Evolutionary conservation across 116 monocot species (phyloP), one percentile per base, ranked within the genome.

Genomic region (Posidonia oceanica): DNA sequence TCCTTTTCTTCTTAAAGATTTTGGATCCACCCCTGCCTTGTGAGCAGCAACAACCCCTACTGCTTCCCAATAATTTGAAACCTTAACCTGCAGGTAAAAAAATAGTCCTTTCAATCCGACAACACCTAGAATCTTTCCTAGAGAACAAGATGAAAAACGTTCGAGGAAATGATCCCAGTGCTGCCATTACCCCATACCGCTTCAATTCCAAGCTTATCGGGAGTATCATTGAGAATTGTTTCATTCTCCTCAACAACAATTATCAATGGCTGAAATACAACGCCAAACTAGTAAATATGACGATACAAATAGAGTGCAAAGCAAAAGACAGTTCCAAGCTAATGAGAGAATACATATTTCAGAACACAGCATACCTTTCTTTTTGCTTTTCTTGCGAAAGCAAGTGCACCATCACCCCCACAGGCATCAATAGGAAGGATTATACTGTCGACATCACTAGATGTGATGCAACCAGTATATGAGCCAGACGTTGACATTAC

Each of bases 11-110:
- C 88, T 80, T 44, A 95, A 82, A 7, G 91, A 72, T 71, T 71
- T 77, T 66, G 91, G 95, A 23, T 91, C 82, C 55, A 95, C 71
- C 14, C 91, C 95, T 54, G 95, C 86, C 66, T 88, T 91, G 66
- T 95, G 95, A 81, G 95, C 91, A 44, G 91, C 95, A 72, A 95
- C 72, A 14, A 95, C 84, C n/a, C 91, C 95, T 20, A 95, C 59
- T 22, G 95, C 95, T 79, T 95, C 95, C 95, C 91, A 95, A 59
- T 95, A 95, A 77, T 91, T 95, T 22, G 72, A 64, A 14, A 84
- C 91, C 38, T 80, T 83, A 48, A 86, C 69, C 94, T 94, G 75
- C 51, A 65, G 17, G 39, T 16, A 69, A 62, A 69, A 62, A 22
- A 58, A 15, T 14, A 18, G 61, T 61, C n/a, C 29, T 29, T 29